Percentiles rank a stretch among this genome's conserved stretches.
Conservation (phyloP, 148 eudicot genomes). For the Chenopodium album region DNA sequence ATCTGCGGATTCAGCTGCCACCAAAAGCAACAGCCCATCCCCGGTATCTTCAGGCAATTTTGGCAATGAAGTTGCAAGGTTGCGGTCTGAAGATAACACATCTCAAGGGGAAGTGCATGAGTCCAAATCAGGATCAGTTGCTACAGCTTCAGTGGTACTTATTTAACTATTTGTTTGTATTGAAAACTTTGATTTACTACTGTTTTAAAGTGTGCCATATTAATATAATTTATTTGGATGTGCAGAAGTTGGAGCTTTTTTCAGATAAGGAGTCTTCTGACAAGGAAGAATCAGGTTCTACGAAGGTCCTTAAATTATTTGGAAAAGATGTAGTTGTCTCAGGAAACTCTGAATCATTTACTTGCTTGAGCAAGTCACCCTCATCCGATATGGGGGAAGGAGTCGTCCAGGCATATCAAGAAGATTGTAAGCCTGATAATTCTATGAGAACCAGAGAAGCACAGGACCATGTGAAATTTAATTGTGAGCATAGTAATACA, state of each 20-base stretch:
- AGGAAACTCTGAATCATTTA: conserved; percentile 21
- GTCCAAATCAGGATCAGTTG: conserved; percentile 31
- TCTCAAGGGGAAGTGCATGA: conserved; percentile 28
- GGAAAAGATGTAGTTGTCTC: conserved; percentile 67
- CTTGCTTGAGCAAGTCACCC: conserved; percentile 25
- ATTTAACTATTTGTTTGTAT: not conserved
- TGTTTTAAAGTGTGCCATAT: not conserved
- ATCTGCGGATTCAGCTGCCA: conserved; percentile 43
- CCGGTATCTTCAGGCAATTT: conserved; percentile 49
- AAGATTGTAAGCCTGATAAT: conserved; percentile 2
- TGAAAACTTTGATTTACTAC: not conserved
- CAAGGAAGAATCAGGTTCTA: conserved; percentile 36
- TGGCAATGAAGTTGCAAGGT: conserved; percentile 20
- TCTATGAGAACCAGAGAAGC: conserved; percentile 20
- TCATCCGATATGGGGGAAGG: conserved; percentile 28
- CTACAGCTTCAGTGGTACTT: conserved; percentile 52
- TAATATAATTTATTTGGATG: conserved; percentile 4
- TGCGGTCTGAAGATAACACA: conserved; percentile 32
- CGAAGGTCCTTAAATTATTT: conserved; percentile 65
- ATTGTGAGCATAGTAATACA: conserved; percentile 23
- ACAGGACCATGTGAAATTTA: conserved; percentile 14
- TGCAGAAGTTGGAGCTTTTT: conserved; percentile 59
- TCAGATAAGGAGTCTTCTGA: conserved; percentile 31
- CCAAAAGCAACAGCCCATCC: conserved; percentile 42
- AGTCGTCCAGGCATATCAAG: conserved; percentile 18